Conservation (phyloP, 75 land plant genomes). For the Ceratopteris richardii region DNA sequence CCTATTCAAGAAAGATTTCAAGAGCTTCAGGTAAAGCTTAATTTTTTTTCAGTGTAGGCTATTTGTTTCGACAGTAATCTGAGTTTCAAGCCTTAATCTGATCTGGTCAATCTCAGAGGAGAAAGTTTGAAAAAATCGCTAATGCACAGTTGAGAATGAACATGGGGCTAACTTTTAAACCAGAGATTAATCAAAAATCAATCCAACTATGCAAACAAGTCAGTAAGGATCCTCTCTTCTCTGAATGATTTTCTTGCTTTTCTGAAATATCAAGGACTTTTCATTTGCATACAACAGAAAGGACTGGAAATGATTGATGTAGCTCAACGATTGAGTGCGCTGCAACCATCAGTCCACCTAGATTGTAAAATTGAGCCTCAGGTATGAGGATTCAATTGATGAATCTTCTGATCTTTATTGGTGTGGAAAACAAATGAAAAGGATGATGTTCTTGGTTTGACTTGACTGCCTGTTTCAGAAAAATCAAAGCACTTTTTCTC, state of each 20-base stretch:
- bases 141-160: conserved; percentile 20
- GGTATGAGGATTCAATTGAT: too few relatives aligned
- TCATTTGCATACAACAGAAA: conserved; percentile 14
- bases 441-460: too few relatives aligned
- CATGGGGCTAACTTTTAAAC: conserved; percentile 28
- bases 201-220: conserved; percentile 29
- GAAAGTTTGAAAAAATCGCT: conserved; percentile 21
- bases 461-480: conserved; percentile 13
- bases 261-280: too few relatives aligned
- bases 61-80: too few relatives aligned
- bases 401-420: not conserved
- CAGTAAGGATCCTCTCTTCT: not conserved
- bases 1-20: conserved; percentile 25
- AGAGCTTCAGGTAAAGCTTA: conserved; percentile 24
- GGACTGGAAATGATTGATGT: conserved; percentile 23
- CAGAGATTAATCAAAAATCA: conserved; percentile 29
- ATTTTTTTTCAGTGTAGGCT: too few relatives aligned
- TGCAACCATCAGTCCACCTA: conserved; percentile 8
- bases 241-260: not conserved
- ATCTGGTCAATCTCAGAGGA: conserved; percentile 4
- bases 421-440: not conserved
- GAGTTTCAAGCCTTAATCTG: too few relatives aligned
- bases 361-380: conserved; percentile 20
- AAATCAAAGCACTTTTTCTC: conserved; percentile 22
- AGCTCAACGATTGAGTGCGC: conserved; percentile 15